Percentiles rank a stretch among this genome's conserved stretches.
Evolutionary conservation across 1,284 basidiomycete species (phyloP).

Genomic region (Pseudozyma thailandica): DNA sequence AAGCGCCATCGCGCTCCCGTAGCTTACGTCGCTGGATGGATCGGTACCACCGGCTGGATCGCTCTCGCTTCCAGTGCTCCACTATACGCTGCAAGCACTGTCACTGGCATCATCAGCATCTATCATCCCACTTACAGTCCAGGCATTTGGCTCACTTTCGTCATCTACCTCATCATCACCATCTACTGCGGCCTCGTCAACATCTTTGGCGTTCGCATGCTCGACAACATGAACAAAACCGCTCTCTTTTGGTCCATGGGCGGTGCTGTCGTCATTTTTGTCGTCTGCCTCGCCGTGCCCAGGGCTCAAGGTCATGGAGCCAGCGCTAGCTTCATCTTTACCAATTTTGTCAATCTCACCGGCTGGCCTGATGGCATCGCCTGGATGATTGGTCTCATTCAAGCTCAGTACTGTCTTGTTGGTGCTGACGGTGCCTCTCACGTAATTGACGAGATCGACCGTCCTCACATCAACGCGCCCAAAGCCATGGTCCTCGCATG

Average conservation of each 20-base stretch:
- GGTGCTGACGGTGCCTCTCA: constrained; percentile 46
- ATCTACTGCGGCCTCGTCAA: constrained; percentile 37
- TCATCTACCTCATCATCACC: constrained; percentile 31
- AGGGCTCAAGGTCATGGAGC: constrained; percentile 16
- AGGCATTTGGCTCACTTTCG: constrained; percentile 19
- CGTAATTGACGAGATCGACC: constrained; percentile 46
- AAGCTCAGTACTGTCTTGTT: constrained; percentile 46
- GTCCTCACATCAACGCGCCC: constrained; percentile 41
- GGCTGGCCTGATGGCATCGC: constrained; percentile 49
- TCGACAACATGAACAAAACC: constrained; percentile 34
- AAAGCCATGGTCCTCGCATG: constrained; percentile 47
- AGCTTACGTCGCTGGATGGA: constrained; percentile 37
- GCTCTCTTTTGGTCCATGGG: constrained; percentile 31
- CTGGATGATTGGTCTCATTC: constrained; percentile 47
- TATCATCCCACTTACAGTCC: constrained; percentile 23
- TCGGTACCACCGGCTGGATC: constrained; percentile 43
- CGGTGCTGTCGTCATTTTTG: constrained; percentile 33
- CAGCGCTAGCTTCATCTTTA: constrained; percentile 41
- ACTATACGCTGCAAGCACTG: constrained; percentile 22
- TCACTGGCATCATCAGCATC: constrained; percentile 26
- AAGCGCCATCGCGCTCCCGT: constrained; percentile 5
- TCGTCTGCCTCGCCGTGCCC: constrained; percentile 34
- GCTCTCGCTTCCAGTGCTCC: constrained; percentile 36
- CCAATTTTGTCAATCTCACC: constrained; percentile 41
- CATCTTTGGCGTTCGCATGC: constrained; percentile 32